Conservation (phyloP, 1,284 basidiomycete genomes). For the Puccinia novopanici region DNA sequence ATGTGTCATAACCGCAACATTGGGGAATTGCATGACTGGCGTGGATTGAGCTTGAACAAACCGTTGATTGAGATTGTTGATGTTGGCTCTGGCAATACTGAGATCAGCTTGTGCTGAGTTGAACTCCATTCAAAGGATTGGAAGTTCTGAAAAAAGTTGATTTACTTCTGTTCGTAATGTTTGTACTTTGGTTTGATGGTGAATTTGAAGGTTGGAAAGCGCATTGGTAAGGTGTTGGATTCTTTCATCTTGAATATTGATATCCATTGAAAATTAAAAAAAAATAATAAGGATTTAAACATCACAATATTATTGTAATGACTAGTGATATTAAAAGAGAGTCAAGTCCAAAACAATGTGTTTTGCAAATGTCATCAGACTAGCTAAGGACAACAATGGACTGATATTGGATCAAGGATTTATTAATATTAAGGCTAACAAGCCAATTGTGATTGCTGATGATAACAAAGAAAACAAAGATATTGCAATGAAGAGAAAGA, state of each 20-base stretch:
- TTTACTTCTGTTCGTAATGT: too few relatives aligned
- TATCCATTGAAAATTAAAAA: neutral
- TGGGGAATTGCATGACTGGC: neutral
- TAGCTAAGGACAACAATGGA: neutral
- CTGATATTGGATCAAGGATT: too few relatives aligned
- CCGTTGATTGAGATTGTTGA: too few relatives aligned
- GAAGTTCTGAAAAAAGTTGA: too few relatives aligned
- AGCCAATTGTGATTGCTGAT: too few relatives aligned
- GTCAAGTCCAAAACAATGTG: too few relatives aligned
- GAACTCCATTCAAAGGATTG: too few relatives aligned
- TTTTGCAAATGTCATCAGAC: neutral
- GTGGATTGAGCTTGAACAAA: neutral
- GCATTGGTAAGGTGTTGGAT: neutral
- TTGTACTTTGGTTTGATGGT: neutral
- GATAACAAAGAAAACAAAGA: too few relatives aligned
- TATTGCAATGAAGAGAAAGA: too few relatives aligned
- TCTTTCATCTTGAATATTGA: neutral
- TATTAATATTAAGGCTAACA: too few relatives aligned
- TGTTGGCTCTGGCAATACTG: neutral
- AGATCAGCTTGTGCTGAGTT: neutral
- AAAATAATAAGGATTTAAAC: neutral
- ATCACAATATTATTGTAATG: conserved; percentile 5
- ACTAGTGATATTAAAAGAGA: too few relatives aligned
- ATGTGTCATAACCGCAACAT: too few relatives aligned
- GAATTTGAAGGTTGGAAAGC: neutral